Evolutionary conservation across 768 basidiomycete species (phyloP).

Genomic region (Leccinum variicolor): DNA sequence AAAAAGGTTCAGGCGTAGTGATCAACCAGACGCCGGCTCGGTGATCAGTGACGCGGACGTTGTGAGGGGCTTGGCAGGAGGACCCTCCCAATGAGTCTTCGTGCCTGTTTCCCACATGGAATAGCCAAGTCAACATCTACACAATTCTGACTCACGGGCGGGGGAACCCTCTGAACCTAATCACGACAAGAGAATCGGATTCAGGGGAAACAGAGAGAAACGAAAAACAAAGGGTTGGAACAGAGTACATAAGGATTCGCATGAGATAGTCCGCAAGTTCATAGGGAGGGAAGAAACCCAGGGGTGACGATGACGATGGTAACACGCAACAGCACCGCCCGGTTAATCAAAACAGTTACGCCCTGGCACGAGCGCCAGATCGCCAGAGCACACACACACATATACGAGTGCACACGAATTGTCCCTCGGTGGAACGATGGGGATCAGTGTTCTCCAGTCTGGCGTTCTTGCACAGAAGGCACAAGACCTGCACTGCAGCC

Average conservation of each 20-base stretch:
- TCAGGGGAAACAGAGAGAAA: not conserved
- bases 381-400: constrained; percentile 15
- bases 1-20: not conserved
- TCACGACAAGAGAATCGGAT: constrained; percentile 10
- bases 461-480: constrained; percentile 12
- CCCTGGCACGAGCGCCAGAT: constrained; percentile 18
- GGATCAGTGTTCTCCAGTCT: constrained; percentile 13
- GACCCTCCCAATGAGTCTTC: not conserved
- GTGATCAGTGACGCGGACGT: not conserved
- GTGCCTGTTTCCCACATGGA: constrained; percentile 1
- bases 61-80: no score
- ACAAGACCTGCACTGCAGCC: constrained; percentile 20
- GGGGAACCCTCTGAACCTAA: not conserved
- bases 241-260: constrained; percentile 24
- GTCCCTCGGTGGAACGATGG: constrained; percentile 21
- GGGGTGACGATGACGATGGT: constrained; percentile 8
- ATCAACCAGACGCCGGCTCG: not conserved
- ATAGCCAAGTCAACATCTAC: constrained; percentile 7
- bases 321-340: constrained; percentile 14
- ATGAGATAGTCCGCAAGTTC: constrained; percentile 28
- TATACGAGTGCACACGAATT: constrained; percentile 22
- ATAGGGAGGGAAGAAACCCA: constrained; percentile 2
- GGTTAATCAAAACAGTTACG: constrained; percentile 20
- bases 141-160: constrained; percentile 13
- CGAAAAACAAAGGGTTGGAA: constrained; percentile 3